Base-by-base conservation (phyloP, 805 yeast genomes). In the fission yeast (Schizosaccharomyces pombe) region DNA sequence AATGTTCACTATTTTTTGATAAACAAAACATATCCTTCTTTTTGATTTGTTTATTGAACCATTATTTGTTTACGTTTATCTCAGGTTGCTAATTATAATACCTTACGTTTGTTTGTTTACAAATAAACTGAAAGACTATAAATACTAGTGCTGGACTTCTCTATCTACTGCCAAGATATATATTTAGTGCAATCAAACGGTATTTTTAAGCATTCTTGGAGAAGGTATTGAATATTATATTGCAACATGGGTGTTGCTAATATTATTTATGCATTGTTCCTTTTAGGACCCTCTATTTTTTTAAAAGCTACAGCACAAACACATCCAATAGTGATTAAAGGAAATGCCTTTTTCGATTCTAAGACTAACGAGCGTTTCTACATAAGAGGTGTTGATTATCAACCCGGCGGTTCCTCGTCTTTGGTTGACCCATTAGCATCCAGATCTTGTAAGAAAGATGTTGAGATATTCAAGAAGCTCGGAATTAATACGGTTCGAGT, bases 331-430 rank as follows among this genome's bases (percentile, higher is more conserved):
- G 74, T 70, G 22, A 72, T 82, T 5, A 68, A 72, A 55, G 91
- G 85, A 1, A 76, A 78, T 31, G 82, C 79, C 61, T 89, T 89
- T 62, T 72, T 78, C 54, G 86, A 87, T 61, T 72, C 85, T 1
- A 75, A 77, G 5, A 83, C 94, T 0, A 71, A 75, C 33, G 78
- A 79, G 57, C 87, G 87, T 6, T 87, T 89, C 63, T 79, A 73
- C 60, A 73, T 87, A 37, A 80, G 76, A 65, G 97, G 97, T 19
- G 82, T 89, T 1, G 97, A 89, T 65, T 87, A 87, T 63, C 96
- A 89, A 63, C 96, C 96, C 0, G 96, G 96, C 8, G 97, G 96
- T 0, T 80, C 94, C 0, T 79, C 94, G 0, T 87, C 79, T 0
- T 79, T 78, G 26, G 51, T 63, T 53, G 97, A 89, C 63, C 95